A percentile compares a stretch with the other conserved stretches of the same genome.
phyloP scores from a whole-genome alignment of 345 rosid genomes.

The Trapa incisa region DNA sequence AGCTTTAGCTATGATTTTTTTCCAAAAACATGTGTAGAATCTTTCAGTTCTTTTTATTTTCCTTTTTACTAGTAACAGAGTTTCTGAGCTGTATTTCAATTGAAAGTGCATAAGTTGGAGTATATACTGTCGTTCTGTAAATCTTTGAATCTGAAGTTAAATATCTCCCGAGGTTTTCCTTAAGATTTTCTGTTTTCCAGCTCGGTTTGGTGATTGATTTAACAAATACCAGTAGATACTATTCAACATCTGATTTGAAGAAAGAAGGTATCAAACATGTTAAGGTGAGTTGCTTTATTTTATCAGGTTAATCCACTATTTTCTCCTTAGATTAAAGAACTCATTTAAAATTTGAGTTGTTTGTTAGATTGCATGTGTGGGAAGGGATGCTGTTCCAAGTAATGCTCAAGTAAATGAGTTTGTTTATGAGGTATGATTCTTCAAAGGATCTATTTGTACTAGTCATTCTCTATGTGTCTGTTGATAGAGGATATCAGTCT shows the following conservation, averaged over 20 bases:
- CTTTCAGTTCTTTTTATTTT: not conserved
- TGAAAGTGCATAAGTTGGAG: not conserved
- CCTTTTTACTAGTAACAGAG: not conserved
- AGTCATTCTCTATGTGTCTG: not conserved
- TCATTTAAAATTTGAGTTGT: slow-evolving; percentile 12
- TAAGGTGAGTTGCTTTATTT: slow-evolving; percentile 34
- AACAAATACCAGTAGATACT: slow-evolving; percentile 90
- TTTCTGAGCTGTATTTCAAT: not conserved
- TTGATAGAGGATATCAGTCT: not conserved
- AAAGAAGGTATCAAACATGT: slow-evolving; percentile 84
- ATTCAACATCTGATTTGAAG: slow-evolving; percentile 59
- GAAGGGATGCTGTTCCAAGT: slow-evolving; percentile 86
- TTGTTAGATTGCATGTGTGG: slow-evolving; percentile 77
- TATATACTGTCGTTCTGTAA: not conserved
- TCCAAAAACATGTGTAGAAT: not conserved
- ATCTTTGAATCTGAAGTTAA: not conserved
- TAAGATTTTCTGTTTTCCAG: slow-evolving; percentile 24
- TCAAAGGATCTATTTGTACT: not conserved
- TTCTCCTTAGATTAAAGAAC: not conserved
- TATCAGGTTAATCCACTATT: not conserved
- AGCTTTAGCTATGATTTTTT: not conserved
- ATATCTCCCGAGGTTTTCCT: not conserved
- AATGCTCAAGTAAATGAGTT: slow-evolving; percentile 77
- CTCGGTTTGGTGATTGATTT: slow-evolving; percentile 97
- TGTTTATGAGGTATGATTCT: slow-evolving; percentile 57